phyloP scores from a whole-genome alignment of 441 rosid genomes.

The Adansonia grandidieri region DNA sequence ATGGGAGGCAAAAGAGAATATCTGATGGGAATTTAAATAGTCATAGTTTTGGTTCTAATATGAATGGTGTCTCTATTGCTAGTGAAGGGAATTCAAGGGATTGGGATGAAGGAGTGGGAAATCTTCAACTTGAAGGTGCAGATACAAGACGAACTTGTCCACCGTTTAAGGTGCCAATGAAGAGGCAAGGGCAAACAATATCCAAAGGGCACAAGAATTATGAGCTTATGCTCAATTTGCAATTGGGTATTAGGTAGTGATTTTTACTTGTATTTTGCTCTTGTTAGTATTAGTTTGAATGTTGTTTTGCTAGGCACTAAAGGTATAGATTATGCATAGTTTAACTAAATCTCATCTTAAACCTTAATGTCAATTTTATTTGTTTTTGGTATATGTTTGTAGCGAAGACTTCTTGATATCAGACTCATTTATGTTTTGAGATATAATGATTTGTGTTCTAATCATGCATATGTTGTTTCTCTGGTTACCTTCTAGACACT shows the following conservation, averaged over 20 bases:
- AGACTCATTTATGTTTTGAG: neutral
- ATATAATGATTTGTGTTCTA: neutral
- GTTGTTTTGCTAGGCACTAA: neutral
- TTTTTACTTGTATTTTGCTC: slow-evolving; percentile 22
- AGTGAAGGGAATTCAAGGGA: slow-evolving; percentile 40
- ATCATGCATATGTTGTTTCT: slow-evolving; percentile 11
- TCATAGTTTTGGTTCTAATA: slow-evolving; percentile 32
- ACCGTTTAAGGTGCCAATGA: slow-evolving; percentile 49
- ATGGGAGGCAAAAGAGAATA: slow-evolving; percentile 47
- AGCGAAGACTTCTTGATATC: neutral
- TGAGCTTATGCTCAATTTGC: slow-evolving; percentile 96
- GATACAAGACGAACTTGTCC: slow-evolving; percentile 35
- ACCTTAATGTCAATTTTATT: neutral
- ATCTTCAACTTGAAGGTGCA: slow-evolving; percentile 48
- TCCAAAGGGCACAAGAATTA: slow-evolving; percentile 93
- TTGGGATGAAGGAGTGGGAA: slow-evolving; percentile 50
- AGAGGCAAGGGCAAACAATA: slow-evolving; percentile 82
- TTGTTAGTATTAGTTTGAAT: slow-evolving; percentile 13
- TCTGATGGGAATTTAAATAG: slow-evolving; percentile 71
- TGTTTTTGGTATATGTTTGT: neutral
- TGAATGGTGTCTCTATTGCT: slow-evolving; percentile 27
- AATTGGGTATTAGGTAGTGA: slow-evolving; percentile 87
- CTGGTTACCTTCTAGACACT: slow-evolving; percentile 56
- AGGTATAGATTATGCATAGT: neutral
- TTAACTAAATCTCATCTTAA: neutral